phyloP scores from a whole-genome alignment of 768 basidiomycete species.

The Hemileccinum impolitum region DNA sequence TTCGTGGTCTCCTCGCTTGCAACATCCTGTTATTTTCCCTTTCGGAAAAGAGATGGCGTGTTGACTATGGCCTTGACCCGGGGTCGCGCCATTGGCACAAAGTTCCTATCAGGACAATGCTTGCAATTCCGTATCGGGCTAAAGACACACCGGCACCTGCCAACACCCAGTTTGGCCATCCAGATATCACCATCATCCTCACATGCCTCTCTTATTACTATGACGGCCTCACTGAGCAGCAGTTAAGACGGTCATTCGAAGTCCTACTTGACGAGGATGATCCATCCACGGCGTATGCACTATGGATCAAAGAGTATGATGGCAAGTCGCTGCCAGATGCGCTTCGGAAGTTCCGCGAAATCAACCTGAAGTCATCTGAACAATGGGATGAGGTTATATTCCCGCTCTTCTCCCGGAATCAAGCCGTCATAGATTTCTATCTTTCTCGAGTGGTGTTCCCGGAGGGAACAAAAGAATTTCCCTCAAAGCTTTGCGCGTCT shows the following conservation, averaged over 20 bases:
- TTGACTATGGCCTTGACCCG: conserved; percentile 27
- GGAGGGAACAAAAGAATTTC: not conserved
- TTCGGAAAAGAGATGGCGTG: conserved; percentile 31
- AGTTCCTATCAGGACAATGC: no score
- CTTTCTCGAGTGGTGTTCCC: conserved; percentile 17
- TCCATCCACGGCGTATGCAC: not conserved
- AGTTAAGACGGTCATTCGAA: not conserved
- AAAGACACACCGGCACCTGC: conserved; percentile 31
- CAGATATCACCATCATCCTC: conserved; percentile 32
- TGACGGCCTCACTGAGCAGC: not conserved
- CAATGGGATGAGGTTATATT: not conserved
- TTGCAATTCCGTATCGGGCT: conserved; percentile 35
- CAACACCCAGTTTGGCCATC: conserved; percentile 35
- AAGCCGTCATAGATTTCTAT: not conserved
- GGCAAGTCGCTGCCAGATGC: not conserved
- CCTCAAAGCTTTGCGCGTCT: not conserved
- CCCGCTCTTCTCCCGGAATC: not conserved
- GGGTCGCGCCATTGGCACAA: no score
- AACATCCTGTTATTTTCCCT: conserved; percentile 25
- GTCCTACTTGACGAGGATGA: not conserved
- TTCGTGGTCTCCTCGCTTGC: conserved; percentile 30
- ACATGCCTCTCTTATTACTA: conserved; percentile 13
- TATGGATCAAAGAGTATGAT: not conserved
- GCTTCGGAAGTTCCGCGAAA: not conserved
- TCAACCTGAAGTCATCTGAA: not conserved